phyloP scores from a whole-genome alignment of 164 flowering plant species.

The Hamamelis virginiana region DNA sequence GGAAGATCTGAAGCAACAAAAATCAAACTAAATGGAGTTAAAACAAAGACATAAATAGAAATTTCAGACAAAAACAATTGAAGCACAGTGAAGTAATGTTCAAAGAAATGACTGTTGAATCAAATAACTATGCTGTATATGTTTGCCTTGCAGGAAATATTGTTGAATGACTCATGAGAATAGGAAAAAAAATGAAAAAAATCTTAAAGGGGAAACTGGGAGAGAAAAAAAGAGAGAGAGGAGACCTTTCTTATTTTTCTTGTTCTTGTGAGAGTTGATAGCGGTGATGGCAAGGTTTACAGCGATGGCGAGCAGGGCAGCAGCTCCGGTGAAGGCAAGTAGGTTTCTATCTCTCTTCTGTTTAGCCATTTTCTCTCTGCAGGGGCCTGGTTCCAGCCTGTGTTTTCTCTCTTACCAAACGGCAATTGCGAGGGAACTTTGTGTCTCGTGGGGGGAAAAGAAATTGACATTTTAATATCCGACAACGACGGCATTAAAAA shows the following conservation, averaged over 20 bases:
- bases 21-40: background rate
- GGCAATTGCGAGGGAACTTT: conserved; percentile 34
- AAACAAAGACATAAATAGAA: background rate
- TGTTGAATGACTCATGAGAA: background rate
- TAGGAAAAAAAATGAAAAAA: background rate
- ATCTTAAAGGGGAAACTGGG: background rate
- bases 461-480: background rate
- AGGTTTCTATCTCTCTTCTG: conserved; percentile 33
- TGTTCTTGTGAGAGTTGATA: conserved; percentile 36
- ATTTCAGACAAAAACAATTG: background rate
- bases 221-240: background rate
- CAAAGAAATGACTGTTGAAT: background rate
- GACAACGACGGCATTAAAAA: no score
- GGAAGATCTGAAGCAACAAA: conserved; percentile 44
- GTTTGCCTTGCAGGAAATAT: background rate
- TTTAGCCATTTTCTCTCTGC: conserved; percentile 18
- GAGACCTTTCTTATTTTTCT: conserved; percentile 52
- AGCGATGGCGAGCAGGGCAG: conserved; percentile 70
- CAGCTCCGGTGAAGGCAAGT: conserved; percentile 68
- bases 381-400: conserved; percentile 14
- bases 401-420: conserved; percentile 24
- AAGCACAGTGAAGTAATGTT: background rate
- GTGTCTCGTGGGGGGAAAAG: background rate
- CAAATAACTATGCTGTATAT: background rate
- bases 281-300: conserved; percentile 57